Percentiles rank a stretch among this genome's conserved stretches.
phyloP scores from a whole-genome alignment of 306 rosid species.

The Dryas alaskensis region DNA sequence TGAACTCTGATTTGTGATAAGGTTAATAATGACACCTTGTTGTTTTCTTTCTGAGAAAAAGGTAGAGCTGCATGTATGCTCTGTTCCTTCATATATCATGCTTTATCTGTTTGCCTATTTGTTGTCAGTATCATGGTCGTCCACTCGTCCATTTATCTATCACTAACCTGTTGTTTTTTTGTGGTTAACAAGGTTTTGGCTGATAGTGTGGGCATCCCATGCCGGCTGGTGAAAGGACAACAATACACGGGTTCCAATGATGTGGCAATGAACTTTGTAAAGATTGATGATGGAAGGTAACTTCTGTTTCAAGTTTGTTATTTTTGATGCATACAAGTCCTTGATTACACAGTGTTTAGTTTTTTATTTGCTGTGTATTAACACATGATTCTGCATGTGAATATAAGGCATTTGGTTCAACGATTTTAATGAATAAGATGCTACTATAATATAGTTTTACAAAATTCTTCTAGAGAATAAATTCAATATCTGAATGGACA shows the following conservation, averaged over 20 bases:
- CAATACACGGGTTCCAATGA: constrained; percentile 78
- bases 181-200: constrained; percentile 68
- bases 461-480: not conserved
- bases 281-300: constrained; percentile 88
- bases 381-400: constrained; percentile 2
- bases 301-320: constrained; percentile 23
- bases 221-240: constrained; percentile 88
- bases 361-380: constrained; percentile 18
- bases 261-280: constrained; percentile 85
- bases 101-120: not conserved
- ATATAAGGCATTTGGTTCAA: constrained; percentile 18
- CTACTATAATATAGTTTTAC: constrained; percentile 11
- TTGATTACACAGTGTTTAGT: constrained; percentile 10
- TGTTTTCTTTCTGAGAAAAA: not conserved
- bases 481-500: constrained; percentile 1
- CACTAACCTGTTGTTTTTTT: constrained; percentile 8
- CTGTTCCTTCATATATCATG: not conserved
- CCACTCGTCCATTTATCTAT: constrained; percentile 7
- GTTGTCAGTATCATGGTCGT: not conserved
- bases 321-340: constrained; percentile 18
- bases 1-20: not conserved
- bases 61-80: not conserved
- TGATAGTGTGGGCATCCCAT: constrained; percentile 79
- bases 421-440: not conserved
- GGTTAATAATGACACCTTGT: not conserved